phyloP scores from a whole-genome alignment of 306 rosid genomes.

The Prosopis cineraria region DNA sequence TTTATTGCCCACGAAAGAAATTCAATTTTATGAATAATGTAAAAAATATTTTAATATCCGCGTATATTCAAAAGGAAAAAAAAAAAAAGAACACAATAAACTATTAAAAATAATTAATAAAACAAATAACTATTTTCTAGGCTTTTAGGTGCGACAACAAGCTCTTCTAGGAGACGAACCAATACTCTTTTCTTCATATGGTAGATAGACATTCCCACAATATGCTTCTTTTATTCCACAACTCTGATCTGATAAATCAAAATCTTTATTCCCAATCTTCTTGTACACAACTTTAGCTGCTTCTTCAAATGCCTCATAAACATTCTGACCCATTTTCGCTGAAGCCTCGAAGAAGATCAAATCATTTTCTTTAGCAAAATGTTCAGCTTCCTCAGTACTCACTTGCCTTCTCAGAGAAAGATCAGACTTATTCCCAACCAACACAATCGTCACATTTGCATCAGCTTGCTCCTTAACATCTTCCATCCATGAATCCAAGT shows the following conservation, averaged over 20 bases:
- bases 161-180: not conserved
- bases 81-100: no score
- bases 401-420: not conserved
- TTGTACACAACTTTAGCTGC: not conserved
- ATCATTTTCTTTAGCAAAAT: not conserved
- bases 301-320: not conserved
- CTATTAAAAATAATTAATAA: no score
- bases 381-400: not conserved
- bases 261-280: not conserved
- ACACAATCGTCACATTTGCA: not conserved
- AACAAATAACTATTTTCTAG: no score
- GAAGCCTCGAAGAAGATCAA: not conserved
- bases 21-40: no score
- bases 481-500: not conserved
- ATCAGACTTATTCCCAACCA: not conserved
- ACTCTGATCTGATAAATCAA: not conserved
- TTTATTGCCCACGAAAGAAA: no score
- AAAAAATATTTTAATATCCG: no score
- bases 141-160: no score
- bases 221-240: not conserved
- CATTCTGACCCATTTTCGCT: not conserved
- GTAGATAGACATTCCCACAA: no score
- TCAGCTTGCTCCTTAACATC: not conserved
- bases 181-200: no score
- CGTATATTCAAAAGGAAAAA: no score